Percentiles rank a stretch among this genome's conserved stretches.
These are phyloP conservation scores for Coelastrella sp. DNA, from an alignment of 139 green algal genomes.

Conservation along the genomic window DNA sequence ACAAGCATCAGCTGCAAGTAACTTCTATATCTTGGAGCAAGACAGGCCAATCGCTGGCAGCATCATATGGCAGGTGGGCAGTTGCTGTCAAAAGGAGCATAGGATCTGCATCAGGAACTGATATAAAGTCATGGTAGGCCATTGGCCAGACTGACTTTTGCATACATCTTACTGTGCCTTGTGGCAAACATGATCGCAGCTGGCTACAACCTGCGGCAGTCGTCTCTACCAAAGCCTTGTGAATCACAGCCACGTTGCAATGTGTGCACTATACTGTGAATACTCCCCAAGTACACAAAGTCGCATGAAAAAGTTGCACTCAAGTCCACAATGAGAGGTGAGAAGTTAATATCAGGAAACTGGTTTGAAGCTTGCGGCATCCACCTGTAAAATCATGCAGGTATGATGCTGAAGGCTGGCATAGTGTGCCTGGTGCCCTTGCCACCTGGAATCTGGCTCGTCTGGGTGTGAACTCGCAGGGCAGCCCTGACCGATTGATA, in stretches of 20 bases:
- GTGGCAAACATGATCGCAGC: background rate
- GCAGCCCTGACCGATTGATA: constrained; percentile 25
- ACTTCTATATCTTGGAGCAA: constrained; percentile 71
- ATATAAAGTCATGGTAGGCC: background rate
- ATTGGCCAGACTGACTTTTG: background rate
- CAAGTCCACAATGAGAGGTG: too few species aligned
- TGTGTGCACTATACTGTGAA: too few species aligned
- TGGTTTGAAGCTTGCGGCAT: too few species aligned
- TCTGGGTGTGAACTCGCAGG: constrained; percentile 47
- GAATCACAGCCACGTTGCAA: too few species aligned
- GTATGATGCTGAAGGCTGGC: constrained; percentile 77
- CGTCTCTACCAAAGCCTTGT: too few species aligned
- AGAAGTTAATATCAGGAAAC: too few species aligned
- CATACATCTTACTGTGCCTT: background rate
- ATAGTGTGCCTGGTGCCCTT: constrained; percentile 60
- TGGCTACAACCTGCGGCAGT: too few species aligned
- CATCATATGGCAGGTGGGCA: constrained; percentile 63
- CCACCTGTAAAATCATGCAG: constrained; percentile 21
- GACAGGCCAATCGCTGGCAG: constrained; percentile 69
- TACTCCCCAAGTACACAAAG: too few species aligned
- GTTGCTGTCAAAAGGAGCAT: background rate
- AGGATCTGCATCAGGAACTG: background rate
- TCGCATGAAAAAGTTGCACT: too few species aligned
- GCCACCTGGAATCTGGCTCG: constrained; percentile 74
- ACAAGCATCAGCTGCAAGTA: constrained; percentile 53